phyloP scores from a whole-genome alignment of 441 rosid species.

The Gossypium gossypioides region DNA sequence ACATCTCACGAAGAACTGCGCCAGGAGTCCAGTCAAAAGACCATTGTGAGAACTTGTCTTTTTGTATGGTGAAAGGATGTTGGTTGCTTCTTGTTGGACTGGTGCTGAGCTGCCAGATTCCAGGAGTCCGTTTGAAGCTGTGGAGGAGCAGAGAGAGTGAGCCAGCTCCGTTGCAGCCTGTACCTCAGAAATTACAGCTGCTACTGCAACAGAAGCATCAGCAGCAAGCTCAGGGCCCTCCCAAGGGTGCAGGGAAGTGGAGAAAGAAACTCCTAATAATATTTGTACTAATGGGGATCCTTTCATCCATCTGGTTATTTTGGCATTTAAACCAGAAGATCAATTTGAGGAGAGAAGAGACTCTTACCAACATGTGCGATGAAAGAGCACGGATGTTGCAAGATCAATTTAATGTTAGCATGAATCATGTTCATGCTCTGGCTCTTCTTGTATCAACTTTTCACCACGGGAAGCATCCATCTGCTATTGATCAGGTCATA shows the following conservation, averaged over 20 bases:
- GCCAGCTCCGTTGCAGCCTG: constrained; percentile 26
- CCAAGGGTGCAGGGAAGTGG: constrained; percentile 64
- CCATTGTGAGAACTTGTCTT: constrained; percentile 20
- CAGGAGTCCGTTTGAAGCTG: constrained; percentile 28
- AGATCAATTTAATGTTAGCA: constrained; percentile 96
- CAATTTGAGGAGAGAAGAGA: constrained; percentile 45
- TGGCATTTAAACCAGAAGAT: constrained; percentile 37
- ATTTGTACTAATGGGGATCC: constrained; percentile 45
- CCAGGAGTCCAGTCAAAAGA: constrained; percentile 21
- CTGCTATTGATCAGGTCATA: constrained; percentile 86
- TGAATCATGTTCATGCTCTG: constrained; percentile 94
- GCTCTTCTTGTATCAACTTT: constrained; percentile 92
- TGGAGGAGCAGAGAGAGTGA: constrained; percentile 27
- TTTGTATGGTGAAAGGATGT: constrained; percentile 33
- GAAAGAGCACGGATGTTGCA: constrained; percentile 94
- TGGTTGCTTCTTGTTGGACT: constrained; percentile 48
- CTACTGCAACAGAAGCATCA: constrained; percentile 48
- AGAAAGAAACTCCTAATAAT: constrained; percentile 54
- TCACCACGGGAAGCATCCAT: constrained; percentile 89
- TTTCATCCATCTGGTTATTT: constrained; percentile 58
- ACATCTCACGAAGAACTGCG: constrained; percentile 19
- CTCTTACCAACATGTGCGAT: constrained; percentile 83
- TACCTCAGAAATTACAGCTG: constrained; percentile 34
- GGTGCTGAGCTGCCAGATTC: constrained; percentile 32
- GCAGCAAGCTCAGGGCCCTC: constrained; percentile 31